These are phyloP conservation scores for Camellia japonica DNA, from an alignment of 148 eudicot species.

Conservation along the genomic window DNA sequence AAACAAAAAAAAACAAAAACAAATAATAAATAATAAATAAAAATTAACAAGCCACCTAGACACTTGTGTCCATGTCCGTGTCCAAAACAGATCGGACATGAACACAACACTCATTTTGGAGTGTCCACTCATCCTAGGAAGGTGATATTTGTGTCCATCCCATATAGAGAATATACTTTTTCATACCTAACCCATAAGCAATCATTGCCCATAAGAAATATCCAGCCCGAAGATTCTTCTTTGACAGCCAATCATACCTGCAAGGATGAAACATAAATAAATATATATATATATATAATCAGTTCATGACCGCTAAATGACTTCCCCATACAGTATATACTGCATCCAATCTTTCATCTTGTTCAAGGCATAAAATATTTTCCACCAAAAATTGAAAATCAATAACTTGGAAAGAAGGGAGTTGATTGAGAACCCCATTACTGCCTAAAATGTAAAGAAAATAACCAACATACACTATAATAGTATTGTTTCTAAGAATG, in stretches of 20 bases:
- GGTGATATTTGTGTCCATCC: neutral
- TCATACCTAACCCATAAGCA: constrained; percentile 87
- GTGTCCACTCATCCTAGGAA: neutral
- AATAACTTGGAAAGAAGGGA: neutral
- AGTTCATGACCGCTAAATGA: neutral
- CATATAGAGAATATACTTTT: neutral
- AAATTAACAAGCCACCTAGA: too few relatives aligned
- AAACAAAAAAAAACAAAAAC: too few relatives aligned
- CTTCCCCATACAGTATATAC: neutral
- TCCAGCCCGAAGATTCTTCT: constrained; percentile 71
- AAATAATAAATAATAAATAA: too few relatives aligned
- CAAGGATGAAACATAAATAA: constrained; percentile 12
- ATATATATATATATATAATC: neutral
- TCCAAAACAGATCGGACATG: too few relatives aligned
- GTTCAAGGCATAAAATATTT: neutral
- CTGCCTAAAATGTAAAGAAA: neutral
- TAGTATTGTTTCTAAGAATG: neutral
- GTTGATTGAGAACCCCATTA: neutral
- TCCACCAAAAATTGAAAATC: neutral
- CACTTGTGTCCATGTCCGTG: too few relatives aligned
- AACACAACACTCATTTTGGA: too few relatives aligned
- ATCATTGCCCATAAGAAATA: constrained; percentile 92
- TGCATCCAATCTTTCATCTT: neutral
- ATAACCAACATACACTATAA: neutral
- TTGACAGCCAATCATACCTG: constrained; percentile 97